Evolutionary conservation across 1,139 yeast genomes (phyloP).

Genomic region (Torulaspora globosa): DNA sequence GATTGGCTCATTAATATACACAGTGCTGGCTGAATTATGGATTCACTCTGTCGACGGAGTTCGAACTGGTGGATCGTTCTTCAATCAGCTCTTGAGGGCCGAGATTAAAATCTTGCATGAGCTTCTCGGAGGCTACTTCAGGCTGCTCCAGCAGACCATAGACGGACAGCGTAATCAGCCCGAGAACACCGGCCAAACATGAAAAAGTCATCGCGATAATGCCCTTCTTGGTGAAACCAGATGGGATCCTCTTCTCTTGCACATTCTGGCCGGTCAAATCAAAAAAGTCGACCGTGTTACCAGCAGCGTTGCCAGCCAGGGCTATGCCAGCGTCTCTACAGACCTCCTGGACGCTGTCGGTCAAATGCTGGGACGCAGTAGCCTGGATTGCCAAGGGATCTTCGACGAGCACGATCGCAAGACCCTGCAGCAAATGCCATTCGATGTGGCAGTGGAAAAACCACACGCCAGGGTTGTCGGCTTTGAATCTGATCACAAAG

Average conservation of each 20-base stretch:
- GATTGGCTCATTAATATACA: neutral
- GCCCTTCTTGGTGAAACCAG: constrained; percentile 87
- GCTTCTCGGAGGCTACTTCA: constrained; percentile 49
- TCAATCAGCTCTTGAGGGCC: constrained; percentile 13
- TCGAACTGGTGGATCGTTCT: constrained; percentile 6
- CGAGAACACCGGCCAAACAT: constrained; percentile 70
- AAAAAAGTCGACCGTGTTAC: constrained; percentile 51
- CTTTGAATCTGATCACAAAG: constrained; percentile 64
- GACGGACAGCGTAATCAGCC: constrained; percentile 67
- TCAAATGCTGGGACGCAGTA: constrained; percentile 44
- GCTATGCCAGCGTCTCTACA: constrained; percentile 54
- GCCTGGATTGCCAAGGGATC: constrained; percentile 64
- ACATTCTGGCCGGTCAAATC: constrained; percentile 69
- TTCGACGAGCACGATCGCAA: constrained; percentile 69
- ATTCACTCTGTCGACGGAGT: constrained; percentile 4
- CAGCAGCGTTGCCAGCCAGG: constrained; percentile 81
- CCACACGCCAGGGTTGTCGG: constrained; percentile 90
- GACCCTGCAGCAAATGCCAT: constrained; percentile 90
- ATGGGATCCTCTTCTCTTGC: constrained; percentile 63
- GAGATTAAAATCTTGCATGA: constrained; percentile 44
- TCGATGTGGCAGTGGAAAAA: constrained; percentile 92
- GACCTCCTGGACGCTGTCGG: constrained; percentile 54
- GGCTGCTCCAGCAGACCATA: constrained; percentile 79
- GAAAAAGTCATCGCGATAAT: constrained; percentile 83
- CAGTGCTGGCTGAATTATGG: neutral